Evolutionary conservation across 2,329 filamentous ascomycete genomes (phyloP).

Genomic region (Cladophialophora exuberans): DNA sequence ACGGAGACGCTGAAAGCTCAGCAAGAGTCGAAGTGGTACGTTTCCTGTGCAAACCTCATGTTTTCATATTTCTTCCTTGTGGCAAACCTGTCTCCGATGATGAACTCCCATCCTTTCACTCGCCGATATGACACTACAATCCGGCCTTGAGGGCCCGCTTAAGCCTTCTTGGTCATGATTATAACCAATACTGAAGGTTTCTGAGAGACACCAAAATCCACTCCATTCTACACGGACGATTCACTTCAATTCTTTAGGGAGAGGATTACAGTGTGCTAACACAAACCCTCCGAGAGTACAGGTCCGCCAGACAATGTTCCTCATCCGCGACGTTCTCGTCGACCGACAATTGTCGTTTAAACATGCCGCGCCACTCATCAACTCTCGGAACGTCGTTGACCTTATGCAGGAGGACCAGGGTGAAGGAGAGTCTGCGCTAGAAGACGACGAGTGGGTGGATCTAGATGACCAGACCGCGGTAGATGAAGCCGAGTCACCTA

Average conservation of each 20-base stretch:
- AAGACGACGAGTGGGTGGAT: not conserved
- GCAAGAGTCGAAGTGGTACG: slow-evolving; percentile 69
- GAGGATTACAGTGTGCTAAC: slow-evolving; percentile 1
- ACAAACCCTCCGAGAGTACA: not conserved
- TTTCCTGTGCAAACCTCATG: slow-evolving; percentile 27
- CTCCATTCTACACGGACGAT: not conserved
- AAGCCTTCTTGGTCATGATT: slow-evolving; percentile 34
- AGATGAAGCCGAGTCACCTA: too few species aligned
- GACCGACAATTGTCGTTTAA: slow-evolving; percentile 27
- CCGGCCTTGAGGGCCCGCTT: slow-evolving; percentile 33
- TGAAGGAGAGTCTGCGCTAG: not conserved
- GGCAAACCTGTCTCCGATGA: slow-evolving; percentile 27
- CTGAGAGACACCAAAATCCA: slow-evolving; percentile 13
- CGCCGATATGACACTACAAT: slow-evolving; percentile 38
- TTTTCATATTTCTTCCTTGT: not conserved
- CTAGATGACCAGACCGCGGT: too few species aligned
- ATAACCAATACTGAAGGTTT: slow-evolving; percentile 28
- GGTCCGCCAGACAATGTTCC: slow-evolving; percentile 21
- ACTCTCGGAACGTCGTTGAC: slow-evolving; percentile 13
- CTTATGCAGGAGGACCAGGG: not conserved
- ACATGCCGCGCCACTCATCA: slow-evolving; percentile 20
- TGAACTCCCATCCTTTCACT: slow-evolving; percentile 36
- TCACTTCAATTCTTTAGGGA: not conserved
- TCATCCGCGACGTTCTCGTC: slow-evolving; percentile 23
- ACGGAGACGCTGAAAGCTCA: slow-evolving; percentile 70